Percentiles rank a stretch among this genome's conserved stretches.
These are phyloP conservation scores for Tolypocladium endophyticum DNA, from an alignment of 2,329 filamentous ascomycete genomes.

Conservation along the genomic window DNA sequence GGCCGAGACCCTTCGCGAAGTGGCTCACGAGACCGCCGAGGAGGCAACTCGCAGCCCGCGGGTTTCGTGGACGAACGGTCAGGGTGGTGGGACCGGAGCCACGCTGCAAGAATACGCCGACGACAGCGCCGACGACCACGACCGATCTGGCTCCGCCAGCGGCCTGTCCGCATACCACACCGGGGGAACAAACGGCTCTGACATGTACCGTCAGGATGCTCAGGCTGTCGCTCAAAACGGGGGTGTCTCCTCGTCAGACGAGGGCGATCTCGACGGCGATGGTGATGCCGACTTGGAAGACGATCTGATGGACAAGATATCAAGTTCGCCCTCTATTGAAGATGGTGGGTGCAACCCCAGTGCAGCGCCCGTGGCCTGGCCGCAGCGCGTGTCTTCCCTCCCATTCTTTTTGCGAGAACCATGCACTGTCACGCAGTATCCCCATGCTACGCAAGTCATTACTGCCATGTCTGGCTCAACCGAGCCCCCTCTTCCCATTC, in stretches of 20 bases:
- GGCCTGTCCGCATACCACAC: conserved; percentile 3
- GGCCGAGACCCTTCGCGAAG: conserved; percentile 71
- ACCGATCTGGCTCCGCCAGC: conserved; percentile 5
- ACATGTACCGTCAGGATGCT: conserved; percentile 32
- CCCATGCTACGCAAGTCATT: conserved; percentile 17
- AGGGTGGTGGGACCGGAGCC: conserved; percentile 28
- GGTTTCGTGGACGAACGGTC: conserved; percentile 39
- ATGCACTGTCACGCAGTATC: conserved; percentile 16
- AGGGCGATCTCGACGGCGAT: conserved; percentile 56
- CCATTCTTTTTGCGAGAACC: conserved; percentile 20
- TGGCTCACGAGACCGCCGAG: conserved; percentile 64
- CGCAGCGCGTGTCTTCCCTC: conserved; percentile 32
- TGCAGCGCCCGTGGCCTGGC: conserved; percentile 27
- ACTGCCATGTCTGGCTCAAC: conserved; percentile 18
- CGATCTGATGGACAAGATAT: conserved; percentile 98
- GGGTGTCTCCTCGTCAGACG: conserved; percentile 40
- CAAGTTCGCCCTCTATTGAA: conserved; percentile 96
- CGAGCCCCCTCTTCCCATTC: conserved; percentile 16
- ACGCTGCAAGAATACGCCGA: conserved; percentile 32
- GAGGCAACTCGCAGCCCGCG: conserved; percentile 57
- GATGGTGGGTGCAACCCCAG: conserved; percentile 72
- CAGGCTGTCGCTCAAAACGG: conserved; percentile 53
- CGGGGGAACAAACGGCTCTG: conserved; percentile 15
- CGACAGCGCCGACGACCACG: conserved; percentile 26
- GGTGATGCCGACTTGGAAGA: conserved; percentile 66